Conservation (phyloP, 2,329 filamentous ascomycete species). For the Colletotrichum lupini region DNA sequence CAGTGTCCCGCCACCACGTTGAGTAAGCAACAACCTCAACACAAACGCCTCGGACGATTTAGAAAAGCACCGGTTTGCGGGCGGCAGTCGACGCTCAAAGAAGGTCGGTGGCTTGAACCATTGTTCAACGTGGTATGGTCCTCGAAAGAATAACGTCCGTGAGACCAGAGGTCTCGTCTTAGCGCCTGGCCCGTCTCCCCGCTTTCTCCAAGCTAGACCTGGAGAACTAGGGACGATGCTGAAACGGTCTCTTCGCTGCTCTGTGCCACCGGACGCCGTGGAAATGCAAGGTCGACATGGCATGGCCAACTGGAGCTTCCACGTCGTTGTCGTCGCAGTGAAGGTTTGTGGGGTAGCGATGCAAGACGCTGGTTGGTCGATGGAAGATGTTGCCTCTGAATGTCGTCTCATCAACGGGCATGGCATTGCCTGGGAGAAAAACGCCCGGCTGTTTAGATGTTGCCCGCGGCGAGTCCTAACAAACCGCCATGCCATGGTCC, state of each 20-base stretch:
- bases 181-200: constrained; percentile 21
- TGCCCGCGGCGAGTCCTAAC: not conserved
- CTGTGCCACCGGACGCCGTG: constrained; percentile 20
- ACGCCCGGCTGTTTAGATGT: not conserved
- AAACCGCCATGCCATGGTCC: not conserved
- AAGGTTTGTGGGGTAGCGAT: constrained; percentile 26
- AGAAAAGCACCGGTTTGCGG: not conserved
- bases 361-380: constrained; percentile 14
- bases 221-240: constrained; percentile 18
- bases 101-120: not conserved
- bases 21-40: not conserved
- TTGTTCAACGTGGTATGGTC: not conserved
- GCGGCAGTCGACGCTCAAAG: not conserved
- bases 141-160: not conserved
- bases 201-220: constrained; percentile 19
- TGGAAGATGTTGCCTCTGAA: not conserved
- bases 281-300: constrained; percentile 11
- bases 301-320: constrained; percentile 1
- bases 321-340: constrained; percentile 15
- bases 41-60: not conserved
- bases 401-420: constrained; percentile 34
- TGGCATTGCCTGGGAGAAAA: not conserved
- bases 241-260: constrained; percentile 26
- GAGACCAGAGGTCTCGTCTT: constrained; percentile 5
- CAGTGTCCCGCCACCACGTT: constrained; percentile 3